Evolutionary conservation across 2,329 filamentous ascomycete species (phyloP).

Genomic region (Epichloe sp.): DNA sequence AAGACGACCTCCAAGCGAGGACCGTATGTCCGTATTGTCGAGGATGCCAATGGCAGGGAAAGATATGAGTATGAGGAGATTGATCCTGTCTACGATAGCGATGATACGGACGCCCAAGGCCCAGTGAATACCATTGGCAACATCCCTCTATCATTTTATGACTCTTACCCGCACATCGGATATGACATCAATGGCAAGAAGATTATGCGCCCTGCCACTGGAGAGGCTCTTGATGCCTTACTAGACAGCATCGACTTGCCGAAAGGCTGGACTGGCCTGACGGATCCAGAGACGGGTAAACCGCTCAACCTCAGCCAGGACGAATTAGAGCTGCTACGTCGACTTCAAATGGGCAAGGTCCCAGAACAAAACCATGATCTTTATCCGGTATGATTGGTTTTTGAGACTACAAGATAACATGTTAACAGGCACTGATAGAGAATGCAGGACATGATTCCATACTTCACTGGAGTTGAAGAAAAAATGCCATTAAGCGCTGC

Average conservation of each 20-base stretch:
- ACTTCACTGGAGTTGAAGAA: conserved; percentile 82
- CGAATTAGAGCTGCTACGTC: conserved; percentile 77
- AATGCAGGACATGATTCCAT: conserved; percentile 69
- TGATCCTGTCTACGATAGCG: conserved; percentile 88
- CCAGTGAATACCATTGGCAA: conserved; percentile 86
- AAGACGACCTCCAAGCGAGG: neutral
- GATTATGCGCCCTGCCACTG: conserved; percentile 89
- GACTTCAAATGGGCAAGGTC: conserved; percentile 79
- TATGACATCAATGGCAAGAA: conserved; percentile 99
- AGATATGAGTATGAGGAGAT: conserved; percentile 92
- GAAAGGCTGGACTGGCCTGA: conserved; percentile 93
- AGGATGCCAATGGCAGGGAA: conserved; percentile 79
- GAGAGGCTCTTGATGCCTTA: conserved; percentile 82
- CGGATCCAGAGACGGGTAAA: conserved; percentile 87
- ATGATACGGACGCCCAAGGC: conserved; percentile 74
- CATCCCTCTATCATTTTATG: conserved; percentile 90
- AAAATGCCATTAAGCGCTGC: conserved; percentile 91
- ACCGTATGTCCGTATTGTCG: conserved; percentile 35
- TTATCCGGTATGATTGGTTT: conserved; percentile 55
- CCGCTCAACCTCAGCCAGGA: conserved; percentile 77
- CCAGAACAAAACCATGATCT: conserved; percentile 83
- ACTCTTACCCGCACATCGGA: conserved; percentile 93
- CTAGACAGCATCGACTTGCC: conserved; percentile 94
- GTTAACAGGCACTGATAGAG: neutral
- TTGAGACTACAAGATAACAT: neutral